These are phyloP conservation scores for Penicillium desertorum DNA, from an alignment of 495 filamentous ascomycete species.

Conservation along the genomic window DNA sequence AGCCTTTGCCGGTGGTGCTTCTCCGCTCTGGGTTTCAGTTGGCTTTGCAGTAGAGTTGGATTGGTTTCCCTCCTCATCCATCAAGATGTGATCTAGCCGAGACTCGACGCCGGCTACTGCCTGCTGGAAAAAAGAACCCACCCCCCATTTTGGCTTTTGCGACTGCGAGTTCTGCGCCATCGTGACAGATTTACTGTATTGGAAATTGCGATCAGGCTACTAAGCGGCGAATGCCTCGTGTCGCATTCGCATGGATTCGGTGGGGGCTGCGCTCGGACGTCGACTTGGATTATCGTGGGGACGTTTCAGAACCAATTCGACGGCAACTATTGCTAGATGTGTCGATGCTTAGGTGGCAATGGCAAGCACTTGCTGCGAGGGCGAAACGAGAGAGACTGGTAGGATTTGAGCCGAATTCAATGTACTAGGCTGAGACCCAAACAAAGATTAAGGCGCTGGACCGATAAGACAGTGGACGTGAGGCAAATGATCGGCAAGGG, in stretches of 20 bases:
- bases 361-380: background rate
- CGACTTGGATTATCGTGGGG: constrained; percentile 6
- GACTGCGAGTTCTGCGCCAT: constrained; percentile 44
- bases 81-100: constrained; percentile 84
- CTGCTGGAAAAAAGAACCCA: constrained; percentile 81
- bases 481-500: background rate
- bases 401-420: constrained; percentile 6
- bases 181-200: constrained; percentile 12
- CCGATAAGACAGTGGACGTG: background rate
- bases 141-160: constrained; percentile 45
- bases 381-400: constrained; percentile 16
- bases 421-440: constrained; percentile 18
- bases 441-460: constrained; percentile 10
- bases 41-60: constrained; percentile 26
- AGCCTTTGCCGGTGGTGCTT: constrained; percentile 18
- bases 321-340: background rate
- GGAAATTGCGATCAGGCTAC: constrained; percentile 13
- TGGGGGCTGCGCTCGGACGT: constrained; percentile 24
- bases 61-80: constrained; percentile 63
- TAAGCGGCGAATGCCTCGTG: constrained; percentile 25
- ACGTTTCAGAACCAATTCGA: background rate
- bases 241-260: constrained; percentile 30
- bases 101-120: constrained; percentile 94
- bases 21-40: constrained; percentile 19
- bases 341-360: background rate